Evolutionary conservation across 1,284 basidiomycete species (phyloP).

Genomic region (Leccinum fallax): DNA sequence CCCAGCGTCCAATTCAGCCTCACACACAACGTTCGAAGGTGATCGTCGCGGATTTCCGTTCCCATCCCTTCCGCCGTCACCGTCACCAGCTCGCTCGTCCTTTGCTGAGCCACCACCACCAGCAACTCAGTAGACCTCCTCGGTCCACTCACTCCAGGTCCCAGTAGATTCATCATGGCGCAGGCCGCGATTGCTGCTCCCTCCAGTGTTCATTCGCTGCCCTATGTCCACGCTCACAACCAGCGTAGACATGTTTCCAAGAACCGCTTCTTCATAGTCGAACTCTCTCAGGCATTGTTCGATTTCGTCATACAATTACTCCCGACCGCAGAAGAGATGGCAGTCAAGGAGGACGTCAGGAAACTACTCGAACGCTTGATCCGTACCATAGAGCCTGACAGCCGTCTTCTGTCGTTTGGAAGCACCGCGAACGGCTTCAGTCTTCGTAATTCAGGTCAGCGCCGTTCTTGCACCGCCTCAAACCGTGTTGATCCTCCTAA

Average conservation of each 20-base stretch:
- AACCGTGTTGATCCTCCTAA: slow-evolving; percentile 8
- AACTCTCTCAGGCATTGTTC: slow-evolving; percentile 71
- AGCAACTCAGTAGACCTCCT: slow-evolving; percentile 12
- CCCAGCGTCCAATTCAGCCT: slow-evolving; percentile 18
- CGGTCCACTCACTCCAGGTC: slow-evolving; percentile 1
- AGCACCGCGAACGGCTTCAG: slow-evolving; percentile 95
- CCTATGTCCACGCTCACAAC: slow-evolving; percentile 30
- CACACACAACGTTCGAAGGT: slow-evolving; percentile 18
- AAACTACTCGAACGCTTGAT: slow-evolving; percentile 94
- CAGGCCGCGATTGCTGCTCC: slow-evolving; percentile 29
- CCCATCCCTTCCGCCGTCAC: slow-evolving; percentile 15
- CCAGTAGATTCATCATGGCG: slow-evolving; percentile 21
- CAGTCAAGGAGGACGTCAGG: slow-evolving; percentile 94
- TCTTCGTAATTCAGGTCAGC: slow-evolving; percentile 88
- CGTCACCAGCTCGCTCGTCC: slow-evolving; percentile 1
- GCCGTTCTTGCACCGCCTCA: slow-evolving; percentile 3
- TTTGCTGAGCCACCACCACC: slow-evolving; percentile 5
- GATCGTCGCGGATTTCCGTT: slow-evolving; percentile 35
- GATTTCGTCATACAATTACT: slow-evolving; percentile 90
- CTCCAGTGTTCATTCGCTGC: slow-evolving; percentile 23
- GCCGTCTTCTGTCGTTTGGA: slow-evolving; percentile 91
- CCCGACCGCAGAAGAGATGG: slow-evolving; percentile 86
- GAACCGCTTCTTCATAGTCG: slow-evolving; percentile 62
- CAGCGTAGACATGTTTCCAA: slow-evolving; percentile 46
- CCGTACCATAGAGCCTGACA: slow-evolving; percentile 90